Evolutionary conservation across 208 protist species (phyloP).

Genomic region (Crithidia fasciculata): DNA sequence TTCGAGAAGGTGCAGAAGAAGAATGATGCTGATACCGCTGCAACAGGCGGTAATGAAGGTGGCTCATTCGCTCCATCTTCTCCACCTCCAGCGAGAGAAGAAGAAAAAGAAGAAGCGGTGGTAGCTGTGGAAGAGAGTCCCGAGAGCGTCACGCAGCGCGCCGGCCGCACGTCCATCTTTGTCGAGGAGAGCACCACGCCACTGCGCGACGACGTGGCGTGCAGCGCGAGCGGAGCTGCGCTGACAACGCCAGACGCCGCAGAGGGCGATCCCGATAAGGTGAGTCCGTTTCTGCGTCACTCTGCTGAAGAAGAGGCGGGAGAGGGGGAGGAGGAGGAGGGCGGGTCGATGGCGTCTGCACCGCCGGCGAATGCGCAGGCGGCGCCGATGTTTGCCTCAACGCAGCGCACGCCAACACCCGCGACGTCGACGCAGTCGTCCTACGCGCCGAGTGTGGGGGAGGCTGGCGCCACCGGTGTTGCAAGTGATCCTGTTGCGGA

Average conservation of each 20-base stretch:
- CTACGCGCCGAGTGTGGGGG: neutral
- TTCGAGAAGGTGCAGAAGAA: conserved; percentile 34
- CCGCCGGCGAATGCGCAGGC: conserved; percentile 14
- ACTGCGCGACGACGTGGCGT: too few species aligned
- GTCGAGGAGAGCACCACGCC: neutral
- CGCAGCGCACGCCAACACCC: neutral
- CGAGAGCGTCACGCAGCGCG: neutral
- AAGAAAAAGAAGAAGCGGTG: neutral
- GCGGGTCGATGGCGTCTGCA: neutral
- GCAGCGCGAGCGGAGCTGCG: neutral
- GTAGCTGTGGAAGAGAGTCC: neutral
- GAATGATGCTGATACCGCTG: too few species aligned
- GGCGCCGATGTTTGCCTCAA: conserved; percentile 8
- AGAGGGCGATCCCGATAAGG: conserved; percentile 4
- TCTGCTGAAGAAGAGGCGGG: conserved; percentile 4
- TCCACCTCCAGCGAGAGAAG: neutral
- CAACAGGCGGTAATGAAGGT: neutral
- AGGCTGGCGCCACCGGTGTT: neutral
- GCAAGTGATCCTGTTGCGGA: too few species aligned
- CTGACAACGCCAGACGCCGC: conserved; percentile 3
- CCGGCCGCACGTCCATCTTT: neutral
- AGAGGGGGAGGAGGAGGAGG: neutral
- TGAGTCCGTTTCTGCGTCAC: neutral
- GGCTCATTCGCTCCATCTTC: conserved; percentile 6
- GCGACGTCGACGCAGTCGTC: neutral